Evolutionary conservation across 345 rosid species (phyloP), one percentile per base, ranked within the genome.

Genomic region (Populus tremula): DNA sequence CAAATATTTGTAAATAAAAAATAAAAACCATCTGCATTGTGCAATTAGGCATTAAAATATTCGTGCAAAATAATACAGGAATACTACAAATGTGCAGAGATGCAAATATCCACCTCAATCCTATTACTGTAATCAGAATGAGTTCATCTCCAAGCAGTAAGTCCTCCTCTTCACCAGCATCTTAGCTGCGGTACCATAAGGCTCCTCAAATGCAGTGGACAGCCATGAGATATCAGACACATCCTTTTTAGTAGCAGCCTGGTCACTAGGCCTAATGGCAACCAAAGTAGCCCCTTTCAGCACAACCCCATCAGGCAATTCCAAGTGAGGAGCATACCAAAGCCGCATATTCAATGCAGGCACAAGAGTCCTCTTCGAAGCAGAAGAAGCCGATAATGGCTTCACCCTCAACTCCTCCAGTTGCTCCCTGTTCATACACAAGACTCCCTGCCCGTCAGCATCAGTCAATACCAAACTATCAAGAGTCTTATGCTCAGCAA

Each of bases 141-240:
- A 94, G 89, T 96, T 96, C 99, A 96, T 96, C 88, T 96, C 99
- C 82, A 96, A 82, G 79, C 97, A 96, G 81, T 96, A 94, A 38
- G 97, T 96, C 86, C 89, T 90, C 80, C 99, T 85, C 86, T 92
- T 96, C 13, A 90, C 90, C 6, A 96, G 85, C 97, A 96, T 91
- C 88, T 87, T 92, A 5, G 94, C 97, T 13, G 97, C 97, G 1
- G 92, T 89, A 27, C 91, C 92, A 77, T 90, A 94, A 13, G 97
- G 95, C 85, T 90, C 99, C 50, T 92, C 92, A 25, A 96, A 94
- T 2, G 96, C 97, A 5, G 92, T 78, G 6, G 94, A 88, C 35
- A 96, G 86, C 97, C 97, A 94, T 72, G 87, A 88, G 17, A 85
- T 83, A 86, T 94, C 97, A 6, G 88, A 83, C 2, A 87, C 89